These are phyloP conservation scores for Phytophthora lateralis DNA, from an alignment of 352 stramenopile genomes.

Conservation along the genomic window DNA sequence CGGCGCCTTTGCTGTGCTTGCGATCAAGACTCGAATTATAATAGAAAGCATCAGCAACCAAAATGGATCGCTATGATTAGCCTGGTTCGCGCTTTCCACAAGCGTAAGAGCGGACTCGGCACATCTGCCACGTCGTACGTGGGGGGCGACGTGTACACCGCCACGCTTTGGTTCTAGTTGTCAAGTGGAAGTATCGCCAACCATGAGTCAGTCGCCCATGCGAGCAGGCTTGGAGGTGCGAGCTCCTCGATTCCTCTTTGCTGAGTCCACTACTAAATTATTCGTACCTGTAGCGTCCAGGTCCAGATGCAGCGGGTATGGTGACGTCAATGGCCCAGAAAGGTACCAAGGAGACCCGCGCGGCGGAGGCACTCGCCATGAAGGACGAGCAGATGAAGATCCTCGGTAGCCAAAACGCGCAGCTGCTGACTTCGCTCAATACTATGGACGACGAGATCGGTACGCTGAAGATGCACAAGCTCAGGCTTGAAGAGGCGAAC, in stretches of 20 bases:
- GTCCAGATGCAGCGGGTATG: conserved; percentile 37
- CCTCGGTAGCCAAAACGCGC: conserved; percentile 92
- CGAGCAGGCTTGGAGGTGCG: conserved; percentile 25
- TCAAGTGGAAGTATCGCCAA: background rate
- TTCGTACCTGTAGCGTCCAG: conserved; percentile 14
- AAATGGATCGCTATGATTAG: conserved; percentile 27
- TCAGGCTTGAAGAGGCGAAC: conserved; percentile 92
- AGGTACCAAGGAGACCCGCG: conserved; percentile 86
- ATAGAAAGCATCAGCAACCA: background rate
- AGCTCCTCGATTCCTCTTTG: conserved; percentile 3
- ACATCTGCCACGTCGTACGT: background rate
- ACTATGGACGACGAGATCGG: conserved; percentile 82
- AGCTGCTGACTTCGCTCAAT: conserved; percentile 89
- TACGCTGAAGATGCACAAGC: conserved; percentile 58
- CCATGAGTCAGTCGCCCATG: conserved; percentile 34
- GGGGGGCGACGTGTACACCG: background rate
- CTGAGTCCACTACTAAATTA: background rate
- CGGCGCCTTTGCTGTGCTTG: too few relatives aligned
- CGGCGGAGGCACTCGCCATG: conserved; percentile 93
- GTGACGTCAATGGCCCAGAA: conserved; percentile 60
- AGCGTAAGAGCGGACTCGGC: background rate
- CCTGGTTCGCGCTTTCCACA: background rate
- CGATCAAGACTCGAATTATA: conserved; percentile 8
- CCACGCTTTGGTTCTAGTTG: background rate
- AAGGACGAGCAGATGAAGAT: conserved; percentile 97